Base-by-base conservation (phyloP, 1,284 basidiomycete species). In the Inonotus obliquus region DNA sequence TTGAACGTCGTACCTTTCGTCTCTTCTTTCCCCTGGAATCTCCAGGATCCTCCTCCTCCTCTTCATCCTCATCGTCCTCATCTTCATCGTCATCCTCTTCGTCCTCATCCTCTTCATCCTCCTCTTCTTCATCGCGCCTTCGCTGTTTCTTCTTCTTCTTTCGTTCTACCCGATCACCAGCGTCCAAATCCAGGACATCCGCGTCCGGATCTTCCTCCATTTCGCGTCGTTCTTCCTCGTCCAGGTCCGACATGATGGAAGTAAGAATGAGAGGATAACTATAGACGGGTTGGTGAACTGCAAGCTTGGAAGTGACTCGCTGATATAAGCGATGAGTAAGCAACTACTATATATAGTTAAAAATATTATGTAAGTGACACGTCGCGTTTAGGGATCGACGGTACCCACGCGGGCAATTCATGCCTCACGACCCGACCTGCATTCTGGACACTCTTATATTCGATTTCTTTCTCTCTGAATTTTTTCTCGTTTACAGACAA, bases 1-100 rank as follows among this genome's bases (percentile, higher is more conserved):
- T 37, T 11, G 55, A 41, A 53, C 14, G n/a, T 67, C 73, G 48
- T 57, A 85, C 84, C 77, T 86, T 87, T 63, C 78, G 75, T 61
- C 81, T 78, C 70, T 84, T 87, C 70, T 77, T 82, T 44, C 77
- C 76, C 63, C 75, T 71, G 47, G 72, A 71, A 21, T 68, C 68
- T 25, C 75, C 77, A 39, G 74, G 72, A 25, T 79, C 76, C 7
- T 72, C 72, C 6, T 72, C 73, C 0, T 73, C 74, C 0, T 74
- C 73, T 5, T 76, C 76, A 1, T 76, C 77, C 1, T 72, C 73
- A 0, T 73, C 74, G 0, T 74, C 73, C 5, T 76, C 76, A 1
- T 76, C 77, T 1, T 76, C 76, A 1, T 78, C 77, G 0, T 78
- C 77, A 2, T 77, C 75, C 0, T 75, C 74, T 0, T 72, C 74